phyloP scores from a whole-genome alignment of 2,329 filamentous ascomycete genomes.

The Fusarium nisikadoi region DNA sequence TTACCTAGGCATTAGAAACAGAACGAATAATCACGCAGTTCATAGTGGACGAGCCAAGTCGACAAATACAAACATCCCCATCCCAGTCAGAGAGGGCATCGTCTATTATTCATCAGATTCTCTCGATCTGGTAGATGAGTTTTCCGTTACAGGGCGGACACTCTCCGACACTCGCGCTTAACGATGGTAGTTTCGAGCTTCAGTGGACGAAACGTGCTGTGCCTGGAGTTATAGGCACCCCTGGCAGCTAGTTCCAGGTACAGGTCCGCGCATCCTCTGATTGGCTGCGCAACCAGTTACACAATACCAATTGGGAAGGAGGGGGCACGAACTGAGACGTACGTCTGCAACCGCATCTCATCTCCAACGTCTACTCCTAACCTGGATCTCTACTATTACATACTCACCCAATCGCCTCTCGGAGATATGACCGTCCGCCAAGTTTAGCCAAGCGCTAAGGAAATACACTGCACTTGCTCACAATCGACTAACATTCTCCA shows the following conservation, averaged over 20 bases:
- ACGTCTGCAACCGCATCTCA: constrained; percentile 38
- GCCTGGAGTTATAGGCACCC: constrained; percentile 23
- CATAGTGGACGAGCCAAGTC: neutral
- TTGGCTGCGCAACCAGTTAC: constrained; percentile 31
- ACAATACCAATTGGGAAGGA: constrained; percentile 23
- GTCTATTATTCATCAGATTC: neutral
- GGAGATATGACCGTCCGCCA: constrained; percentile 21
- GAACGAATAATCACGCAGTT: neutral
- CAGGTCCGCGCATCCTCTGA: constrained; percentile 2
- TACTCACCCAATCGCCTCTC: neutral
- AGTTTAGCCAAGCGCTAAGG: constrained; percentile 36
- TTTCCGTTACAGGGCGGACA: constrained; percentile 20
- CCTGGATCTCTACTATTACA: neutral
- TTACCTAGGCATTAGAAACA: constrained; percentile 8
- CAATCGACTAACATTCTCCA: constrained; percentile 28
- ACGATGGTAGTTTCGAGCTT: constrained; percentile 33
- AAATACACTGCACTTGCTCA: neutral
- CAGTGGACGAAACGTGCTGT: constrained; percentile 40
- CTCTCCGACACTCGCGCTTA: constrained; percentile 30
- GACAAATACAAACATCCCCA: neutral
- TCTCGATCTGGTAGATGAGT: neutral
- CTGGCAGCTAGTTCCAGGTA: constrained; percentile 22
- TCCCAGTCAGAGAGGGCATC: neutral
- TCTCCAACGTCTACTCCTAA: constrained; percentile 16
- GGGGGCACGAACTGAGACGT: constrained; percentile 34